Conservation (phyloP, 1,284 basidiomycete genomes). For the Trichosporon faecale region DNA sequence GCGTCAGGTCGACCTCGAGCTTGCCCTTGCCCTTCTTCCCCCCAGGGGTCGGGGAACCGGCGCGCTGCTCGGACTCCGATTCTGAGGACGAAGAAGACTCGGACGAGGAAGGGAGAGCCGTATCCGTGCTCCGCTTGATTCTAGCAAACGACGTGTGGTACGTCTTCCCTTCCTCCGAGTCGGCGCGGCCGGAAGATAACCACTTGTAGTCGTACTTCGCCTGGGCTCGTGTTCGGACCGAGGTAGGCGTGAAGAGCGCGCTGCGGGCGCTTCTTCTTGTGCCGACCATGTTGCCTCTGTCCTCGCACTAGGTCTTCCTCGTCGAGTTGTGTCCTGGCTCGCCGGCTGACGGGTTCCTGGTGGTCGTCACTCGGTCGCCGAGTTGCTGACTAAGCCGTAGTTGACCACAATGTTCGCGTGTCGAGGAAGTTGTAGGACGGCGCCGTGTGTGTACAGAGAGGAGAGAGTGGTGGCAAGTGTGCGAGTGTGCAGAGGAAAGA, state of each 20-base stretch:
- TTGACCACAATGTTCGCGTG: no score
- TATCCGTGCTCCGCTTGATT: conserved; percentile 16
- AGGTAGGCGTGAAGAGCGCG: background rate
- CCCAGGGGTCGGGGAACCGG: background rate
- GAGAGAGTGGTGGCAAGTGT: background rate
- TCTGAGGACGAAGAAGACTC: background rate
- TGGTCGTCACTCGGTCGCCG: no score
- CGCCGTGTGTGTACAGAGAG: background rate
- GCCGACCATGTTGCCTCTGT: background rate
- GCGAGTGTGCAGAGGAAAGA: no score
- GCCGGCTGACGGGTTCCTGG: no score
- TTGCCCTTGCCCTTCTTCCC: background rate
- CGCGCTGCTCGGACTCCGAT: background rate
- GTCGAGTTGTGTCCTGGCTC: no score
- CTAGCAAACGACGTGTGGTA: conserved; percentile 36
- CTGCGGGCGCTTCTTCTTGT: background rate
- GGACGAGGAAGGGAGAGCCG: background rate
- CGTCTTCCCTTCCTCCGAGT: conserved; percentile 1
- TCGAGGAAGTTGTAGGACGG: no score
- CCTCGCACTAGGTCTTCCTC: no score
- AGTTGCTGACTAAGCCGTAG: no score
- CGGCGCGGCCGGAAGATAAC: background rate
- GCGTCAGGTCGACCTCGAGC: conserved; percentile 14
- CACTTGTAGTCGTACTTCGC: background rate
- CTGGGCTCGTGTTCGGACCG: background rate